Base-by-base conservation (phyloP, 345 rosid species). In the Anacardium occidentale region DNA sequence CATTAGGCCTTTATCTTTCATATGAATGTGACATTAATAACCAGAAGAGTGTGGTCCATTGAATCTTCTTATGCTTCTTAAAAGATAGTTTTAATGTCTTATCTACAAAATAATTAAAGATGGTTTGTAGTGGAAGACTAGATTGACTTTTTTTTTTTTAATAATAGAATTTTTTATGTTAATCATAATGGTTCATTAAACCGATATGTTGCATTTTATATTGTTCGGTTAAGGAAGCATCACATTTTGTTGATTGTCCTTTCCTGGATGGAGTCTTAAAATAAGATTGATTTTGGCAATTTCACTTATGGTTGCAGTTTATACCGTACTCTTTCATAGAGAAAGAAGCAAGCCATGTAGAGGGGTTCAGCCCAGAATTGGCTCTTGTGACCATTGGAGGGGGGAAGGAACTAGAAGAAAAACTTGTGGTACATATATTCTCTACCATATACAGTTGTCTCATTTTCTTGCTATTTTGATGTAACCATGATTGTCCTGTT, bases 331-430 rank as follows among this genome's bases (percentile, higher is more conserved):
- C 98, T 4, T 92, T 94, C 66, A 88, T 94, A 68, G 98, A 94
- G 91, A 92, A 94, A 83, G 97, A 94, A 89, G 97, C 97, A 82
- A 89, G 93, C 77, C 97, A 90, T 53, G 94, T 90, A 15, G 98
- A 94, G 76, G 98, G 97, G 8, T 94, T 94, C 74, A 92, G 96
- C 76, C 97, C 98, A 6, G 98, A 92, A 55, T 76, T 94, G 70
- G 97, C 98, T 22, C 78, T 94, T 34, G 97, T 94, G 24, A 92
- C 97, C 4, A 81, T 94, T 56, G 95, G 95, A 32, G 98, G 97
- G 5, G 97, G 98, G 21, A 88, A 94, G 70, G 97, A 94, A 55
- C 95, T 94, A 14, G 94, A 94, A 82, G 97, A 94, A 83, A 94
- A 92, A 82, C 98, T 94, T 78, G 98, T 92, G 95, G 97, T 92